Evolutionary conservation across 306 rosid species (phyloP), one percentile per base, ranked within the genome.

Genomic region (Cucurbita ficifolia): DNA sequence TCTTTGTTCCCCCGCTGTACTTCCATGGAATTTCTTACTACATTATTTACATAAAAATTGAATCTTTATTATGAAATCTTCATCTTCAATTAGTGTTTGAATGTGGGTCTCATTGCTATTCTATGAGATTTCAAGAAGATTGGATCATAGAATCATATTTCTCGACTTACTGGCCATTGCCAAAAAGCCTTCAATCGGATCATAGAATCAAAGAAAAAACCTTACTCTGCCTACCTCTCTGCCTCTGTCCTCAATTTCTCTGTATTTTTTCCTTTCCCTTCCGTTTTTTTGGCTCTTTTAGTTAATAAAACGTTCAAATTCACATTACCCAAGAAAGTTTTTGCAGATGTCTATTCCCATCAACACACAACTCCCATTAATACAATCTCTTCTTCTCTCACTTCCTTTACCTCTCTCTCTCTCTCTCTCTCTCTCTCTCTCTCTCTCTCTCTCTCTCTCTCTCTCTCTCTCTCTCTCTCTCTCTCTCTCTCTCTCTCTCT

Each of bases 201-300:
- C 1, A 22, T 57, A 40, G 78, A 84, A 86, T 83, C 86, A 88
- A 86, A 83, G 78, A 74, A 82, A 88, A 90, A 91, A 88, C 85
- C 83, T 91, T 8, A 43, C 51, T 60, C 22, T 29, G 33, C 3
- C 18, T 43, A 45, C 46, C 7, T 6, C 42, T 46, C 50, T 14
- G 10, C 48, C 36, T 24, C 73, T 6, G 17, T 33, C 10, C 56
- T 70, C 59, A 49, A 22, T 72, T 48, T 70, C 24, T 49, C 13
- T 22, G 39, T 68, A 22, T 46, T 53, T 51, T 72, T 4, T n/a
- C 33, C 33, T 50, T 12, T 5, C 21, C 51, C 19, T 60, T 51
- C 50, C 6, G 12, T 58, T 61, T 58, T 61, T 49, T 22, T 43
- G 48, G 49, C 36, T 46, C 36, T 46, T 46, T 50, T 14, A 71